Evolutionary conservation across 1,284 basidiomycete species (phyloP).

Genomic region (Amanita bisporigera): DNA sequence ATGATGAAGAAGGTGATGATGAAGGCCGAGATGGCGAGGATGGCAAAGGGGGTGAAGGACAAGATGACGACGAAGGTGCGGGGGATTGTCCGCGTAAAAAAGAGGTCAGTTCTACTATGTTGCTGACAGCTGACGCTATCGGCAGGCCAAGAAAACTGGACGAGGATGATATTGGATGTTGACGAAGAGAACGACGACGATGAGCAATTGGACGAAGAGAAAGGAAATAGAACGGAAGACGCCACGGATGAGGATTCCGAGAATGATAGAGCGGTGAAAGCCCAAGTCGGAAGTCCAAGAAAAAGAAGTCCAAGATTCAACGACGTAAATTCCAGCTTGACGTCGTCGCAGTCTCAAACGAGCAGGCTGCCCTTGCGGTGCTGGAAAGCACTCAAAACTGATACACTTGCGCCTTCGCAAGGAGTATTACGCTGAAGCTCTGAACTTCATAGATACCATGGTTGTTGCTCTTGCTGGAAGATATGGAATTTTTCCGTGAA

Average conservation of each 20-base stretch:
- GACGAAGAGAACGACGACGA: slow-evolving; percentile 47
- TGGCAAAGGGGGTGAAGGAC: slow-evolving; percentile 37
- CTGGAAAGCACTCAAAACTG: slow-evolving; percentile 69
- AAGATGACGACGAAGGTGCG: slow-evolving; percentile 42
- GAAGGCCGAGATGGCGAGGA: slow-evolving; percentile 44
- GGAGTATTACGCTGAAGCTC: slow-evolving; percentile 88
- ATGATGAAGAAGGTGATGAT: slow-evolving; percentile 48
- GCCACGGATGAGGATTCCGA: slow-evolving; percentile 35
- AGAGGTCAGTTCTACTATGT: neutral
- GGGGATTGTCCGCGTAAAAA: neutral
- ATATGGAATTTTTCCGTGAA: slow-evolving; percentile 95
- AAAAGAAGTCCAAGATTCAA: slow-evolving; percentile 56
- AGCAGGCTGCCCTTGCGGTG: slow-evolving; percentile 69
- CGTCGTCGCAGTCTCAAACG: slow-evolving; percentile 63
- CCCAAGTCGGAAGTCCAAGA: slow-evolving; percentile 34
- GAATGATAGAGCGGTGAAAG: slow-evolving; percentile 46
- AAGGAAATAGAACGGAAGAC: slow-evolving; percentile 31
- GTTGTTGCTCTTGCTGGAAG: slow-evolving; percentile 87
- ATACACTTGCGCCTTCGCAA: slow-evolving; percentile 80
- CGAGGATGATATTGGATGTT: slow-evolving; percentile 57
- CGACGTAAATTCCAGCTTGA: slow-evolving; percentile 74
- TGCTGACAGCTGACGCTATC: neutral
- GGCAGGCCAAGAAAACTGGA: neutral
- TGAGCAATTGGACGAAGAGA: slow-evolving; percentile 15
- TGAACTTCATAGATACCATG: slow-evolving; percentile 85